phyloP scores from a whole-genome alignment of 768 basidiomycete genomes.

The Xanthoconium stramineum region DNA sequence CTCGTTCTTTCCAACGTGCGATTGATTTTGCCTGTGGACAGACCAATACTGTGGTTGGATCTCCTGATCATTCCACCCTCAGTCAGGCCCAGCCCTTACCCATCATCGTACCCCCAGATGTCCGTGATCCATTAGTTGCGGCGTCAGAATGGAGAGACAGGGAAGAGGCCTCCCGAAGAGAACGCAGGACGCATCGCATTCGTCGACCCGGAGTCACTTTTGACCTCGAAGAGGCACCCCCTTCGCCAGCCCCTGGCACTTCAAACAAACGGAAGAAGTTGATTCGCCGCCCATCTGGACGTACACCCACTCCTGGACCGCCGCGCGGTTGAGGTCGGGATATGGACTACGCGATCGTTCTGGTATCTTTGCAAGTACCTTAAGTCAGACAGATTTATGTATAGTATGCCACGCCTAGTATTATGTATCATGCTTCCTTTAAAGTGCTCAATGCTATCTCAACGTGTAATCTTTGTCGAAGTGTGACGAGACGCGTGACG shows the following conservation, averaged over 20 bases:
- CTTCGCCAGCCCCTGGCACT: slow-evolving; percentile 35
- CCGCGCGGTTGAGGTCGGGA: slow-evolving; percentile 16
- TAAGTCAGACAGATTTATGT: slow-evolving; percentile 25
- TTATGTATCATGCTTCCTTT: slow-evolving; percentile 21
- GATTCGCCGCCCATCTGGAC: slow-evolving; percentile 30
- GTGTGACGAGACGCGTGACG: slow-evolving; percentile 27
- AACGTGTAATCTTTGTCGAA: not conserved
- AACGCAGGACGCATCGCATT: slow-evolving; percentile 36
- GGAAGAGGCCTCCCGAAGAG: slow-evolving; percentile 51
- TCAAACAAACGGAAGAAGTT: slow-evolving; percentile 24
- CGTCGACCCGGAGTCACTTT: slow-evolving; percentile 66
- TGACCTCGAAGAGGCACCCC: slow-evolving; percentile 54
- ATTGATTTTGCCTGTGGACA: slow-evolving; percentile 23
- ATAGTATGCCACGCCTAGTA: slow-evolving; percentile 29
- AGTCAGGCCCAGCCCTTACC: slow-evolving; percentile 54
- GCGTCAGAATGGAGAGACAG: slow-evolving; percentile 69
- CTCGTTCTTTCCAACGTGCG: not conserved
- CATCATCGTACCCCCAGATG: slow-evolving; percentile 44
- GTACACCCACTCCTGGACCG: slow-evolving; percentile 24
- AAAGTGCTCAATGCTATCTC: slow-evolving; percentile 17
- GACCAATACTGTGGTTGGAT: slow-evolving; percentile 72
- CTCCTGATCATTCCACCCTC: slow-evolving; percentile 67
- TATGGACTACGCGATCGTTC: not conserved
- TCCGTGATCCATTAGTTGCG: slow-evolving; percentile 62
- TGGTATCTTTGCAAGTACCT: slow-evolving; percentile 18